Evolutionary conservation across 2,329 filamentous ascomycete species (phyloP), one percentile per base, ranked within the genome.

Genomic region (Aspergillus sp.): DNA sequence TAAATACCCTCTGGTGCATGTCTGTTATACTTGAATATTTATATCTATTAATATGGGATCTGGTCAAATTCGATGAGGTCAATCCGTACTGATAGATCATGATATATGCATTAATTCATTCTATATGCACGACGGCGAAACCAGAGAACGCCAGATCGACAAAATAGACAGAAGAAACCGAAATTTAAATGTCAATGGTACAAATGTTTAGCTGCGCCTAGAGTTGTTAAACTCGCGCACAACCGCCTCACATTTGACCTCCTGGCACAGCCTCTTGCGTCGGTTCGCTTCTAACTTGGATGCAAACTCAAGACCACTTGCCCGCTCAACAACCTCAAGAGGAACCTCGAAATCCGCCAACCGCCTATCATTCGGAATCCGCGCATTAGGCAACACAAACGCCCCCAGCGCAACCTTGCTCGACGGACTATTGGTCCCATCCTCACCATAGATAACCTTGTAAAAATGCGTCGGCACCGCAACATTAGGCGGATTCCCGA

Each of bases 391-490:
- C 60, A 98, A 77, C 46, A 98, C 91, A 63, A 98, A 98, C 6
- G 93, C 93, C 41, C 88, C 93, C 32, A 98, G 74, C 27, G 90
- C 89, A 30, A 98, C 93, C 54, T 85, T 85, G 15, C 88, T 87
- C 7, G 66, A 70, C 22, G 77, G 77, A 19, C 59, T 63, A 7
- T 64, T 69, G 1, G 70, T 73, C 3, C 86, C 87, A 62, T 95
- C 89, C 72, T 98, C 93, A 22, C 88, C 93, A 62, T 93, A 95
- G 59, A 98, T 93, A 63, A 98, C 89, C 76, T 98, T 98, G 80
- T 95, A 98, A 74, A 98, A 98, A 70, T 98, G 93, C 19, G 93
- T 98, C 3, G 93, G 93, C 46, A 98, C 93, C 22, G 93, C 90
- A 47, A 98, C 86, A 61, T 90, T 94, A 6, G 93, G 91, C 55